Conservation (phyloP, 345 rosid species). For the Sonneratia caseolaris region DNA sequence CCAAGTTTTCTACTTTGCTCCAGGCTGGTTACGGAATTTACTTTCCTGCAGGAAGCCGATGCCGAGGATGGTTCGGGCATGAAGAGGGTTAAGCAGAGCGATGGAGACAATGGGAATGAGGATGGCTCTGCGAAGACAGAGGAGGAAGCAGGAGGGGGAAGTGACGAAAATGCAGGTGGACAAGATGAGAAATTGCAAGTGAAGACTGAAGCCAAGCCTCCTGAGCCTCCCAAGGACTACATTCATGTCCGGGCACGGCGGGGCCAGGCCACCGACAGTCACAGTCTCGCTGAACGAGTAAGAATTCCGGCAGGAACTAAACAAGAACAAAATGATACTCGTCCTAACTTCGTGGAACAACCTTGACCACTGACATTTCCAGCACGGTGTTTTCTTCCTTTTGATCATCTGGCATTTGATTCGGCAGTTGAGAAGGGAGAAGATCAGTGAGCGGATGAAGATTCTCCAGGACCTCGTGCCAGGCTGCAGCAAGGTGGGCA, state of each 20-base stretch:
- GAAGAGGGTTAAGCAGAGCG: constrained; percentile 22
- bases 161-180: constrained; percentile 6
- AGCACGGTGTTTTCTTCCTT: too few relatives aligned
- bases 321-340: too few relatives aligned
- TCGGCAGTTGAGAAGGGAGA: constrained; percentile 29
- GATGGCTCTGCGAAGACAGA: constrained; percentile 14
- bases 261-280: constrained; percentile 62
- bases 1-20: background rate
- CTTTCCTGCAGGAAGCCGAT: constrained; percentile 27
- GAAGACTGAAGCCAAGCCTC: constrained; percentile 16
- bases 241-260: constrained; percentile 88
- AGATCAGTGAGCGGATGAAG: constrained; percentile 42
- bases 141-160: constrained; percentile 20
- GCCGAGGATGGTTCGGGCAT: constrained; percentile 23
- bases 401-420: too few relatives aligned
- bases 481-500: constrained; percentile 41
- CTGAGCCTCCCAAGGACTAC: constrained; percentile 57
- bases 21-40: background rate
- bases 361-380: too few relatives aligned
- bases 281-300: constrained; percentile 57
- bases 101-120: constrained; percentile 10
- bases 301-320: too few relatives aligned
- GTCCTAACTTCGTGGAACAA: too few relatives aligned
- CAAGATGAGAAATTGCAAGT: constrained; percentile 14
- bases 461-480: constrained; percentile 46